Percentiles rank a stretch among this genome's conserved stretches.
Conservation (phyloP, 2,329 filamentous ascomycete genomes). For the Tolypocladium amazonense region DNA sequence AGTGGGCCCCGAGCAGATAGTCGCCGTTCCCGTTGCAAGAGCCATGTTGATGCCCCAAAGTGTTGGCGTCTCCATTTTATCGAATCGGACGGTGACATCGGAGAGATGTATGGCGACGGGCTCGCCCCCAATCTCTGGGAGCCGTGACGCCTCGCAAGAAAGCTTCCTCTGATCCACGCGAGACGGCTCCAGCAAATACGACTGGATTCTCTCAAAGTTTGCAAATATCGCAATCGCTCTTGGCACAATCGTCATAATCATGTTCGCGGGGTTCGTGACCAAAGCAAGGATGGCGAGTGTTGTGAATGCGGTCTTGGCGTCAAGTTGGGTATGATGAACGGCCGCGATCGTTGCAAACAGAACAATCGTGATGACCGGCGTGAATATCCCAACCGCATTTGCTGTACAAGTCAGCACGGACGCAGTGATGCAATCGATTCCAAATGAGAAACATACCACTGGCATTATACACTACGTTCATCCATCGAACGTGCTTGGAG, state of each 20-base stretch:
- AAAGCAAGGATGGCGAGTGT: conserved; percentile 1
- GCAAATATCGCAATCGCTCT: background rate
- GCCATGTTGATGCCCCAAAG: background rate
- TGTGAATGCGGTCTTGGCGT: background rate
- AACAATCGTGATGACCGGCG: background rate
- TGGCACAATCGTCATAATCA: conserved; percentile 9
- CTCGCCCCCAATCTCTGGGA: background rate
- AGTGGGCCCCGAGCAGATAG: background rate
- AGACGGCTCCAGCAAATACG: background rate
- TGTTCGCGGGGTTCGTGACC: conserved; percentile 9
- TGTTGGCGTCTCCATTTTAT: background rate
- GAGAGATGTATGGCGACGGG: background rate
- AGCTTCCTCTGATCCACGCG: background rate
- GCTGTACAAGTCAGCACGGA: background rate
- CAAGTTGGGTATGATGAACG: background rate
- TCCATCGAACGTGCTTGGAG: background rate
- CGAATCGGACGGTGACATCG: background rate
- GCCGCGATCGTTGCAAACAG: background rate
- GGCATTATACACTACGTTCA: background rate
- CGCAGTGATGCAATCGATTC: background rate
- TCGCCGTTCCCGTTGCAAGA: background rate
- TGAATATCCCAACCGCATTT: background rate
- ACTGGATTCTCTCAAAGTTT: background rate
- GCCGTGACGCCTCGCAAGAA: background rate
- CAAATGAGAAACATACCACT: background rate